Conservation (phyloP, 1,139 yeast species). For the Chernovozyma aurita region DNA sequence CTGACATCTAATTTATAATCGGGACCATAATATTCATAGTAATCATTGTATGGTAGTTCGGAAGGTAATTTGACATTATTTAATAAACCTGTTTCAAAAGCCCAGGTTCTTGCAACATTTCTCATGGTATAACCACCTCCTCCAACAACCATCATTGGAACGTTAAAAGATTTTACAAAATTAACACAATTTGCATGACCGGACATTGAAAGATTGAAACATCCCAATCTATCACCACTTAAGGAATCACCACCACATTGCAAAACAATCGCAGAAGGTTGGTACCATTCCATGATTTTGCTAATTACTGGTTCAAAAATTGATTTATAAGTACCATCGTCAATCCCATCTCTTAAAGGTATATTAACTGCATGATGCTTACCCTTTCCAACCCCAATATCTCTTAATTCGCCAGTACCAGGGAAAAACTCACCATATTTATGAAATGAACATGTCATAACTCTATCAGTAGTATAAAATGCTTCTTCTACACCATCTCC, state of each 20-base stretch:
- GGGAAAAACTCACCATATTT: conserved; percentile 97
- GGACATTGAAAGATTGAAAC: conserved; percentile 84
- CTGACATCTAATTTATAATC: conserved; percentile 91
- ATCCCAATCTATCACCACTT: conserved; percentile 87
- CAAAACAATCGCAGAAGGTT: conserved; percentile 86
- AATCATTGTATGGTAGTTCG: conserved; percentile 92
- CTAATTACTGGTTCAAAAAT: conserved; percentile 83
- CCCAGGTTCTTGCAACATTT: conserved; percentile 95
- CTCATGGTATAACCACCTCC: conserved; percentile 99
- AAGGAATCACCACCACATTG: conserved; percentile 94
- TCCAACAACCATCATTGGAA: conserved; percentile 89
- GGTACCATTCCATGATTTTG: conserved; percentile 87
- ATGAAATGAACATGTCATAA: conserved; percentile 96
- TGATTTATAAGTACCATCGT: conserved; percentile 79
- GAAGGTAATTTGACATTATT: conserved; percentile 74
- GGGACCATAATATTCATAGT: conserved; percentile 95
- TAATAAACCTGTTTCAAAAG: conserved; percentile 85
- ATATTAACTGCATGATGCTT: conserved; percentile 83
- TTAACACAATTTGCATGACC: conserved; percentile 97
- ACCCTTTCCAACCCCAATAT: conserved; percentile 86
- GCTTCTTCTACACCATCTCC: conserved; percentile 99
- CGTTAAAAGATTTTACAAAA: conserved; percentile 78
- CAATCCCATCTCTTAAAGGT: conserved; percentile 89
- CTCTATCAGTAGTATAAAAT: conserved; percentile 91
- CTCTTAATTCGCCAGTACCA: conserved; percentile 90